Percentiles rank a stretch among this genome's conserved stretches.
phyloP scores from a whole-genome alignment of 805 yeast species.

The Cyberlindnera japonica region DNA sequence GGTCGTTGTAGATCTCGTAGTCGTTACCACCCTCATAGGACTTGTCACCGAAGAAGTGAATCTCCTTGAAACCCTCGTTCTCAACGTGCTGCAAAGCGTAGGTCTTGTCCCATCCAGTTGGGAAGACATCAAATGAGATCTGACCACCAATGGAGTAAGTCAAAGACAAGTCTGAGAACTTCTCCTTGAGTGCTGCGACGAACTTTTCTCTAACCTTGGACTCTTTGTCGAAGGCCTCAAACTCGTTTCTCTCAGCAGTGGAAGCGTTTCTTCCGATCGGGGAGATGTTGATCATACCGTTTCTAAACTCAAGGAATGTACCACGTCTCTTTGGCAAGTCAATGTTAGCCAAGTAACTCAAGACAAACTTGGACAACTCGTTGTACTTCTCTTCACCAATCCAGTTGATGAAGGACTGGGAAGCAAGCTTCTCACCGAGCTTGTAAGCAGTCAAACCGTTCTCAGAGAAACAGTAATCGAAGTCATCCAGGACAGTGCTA shows the following conservation, averaged over 20 bases:
- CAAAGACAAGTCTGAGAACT: slow-evolving; percentile 78
- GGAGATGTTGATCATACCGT: slow-evolving; percentile 97
- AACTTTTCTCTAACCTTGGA: slow-evolving; percentile 79
- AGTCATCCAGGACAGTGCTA: slow-evolving; percentile 64
- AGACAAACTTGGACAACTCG: slow-evolving; percentile 78
- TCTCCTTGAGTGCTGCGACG: slow-evolving; percentile 79
- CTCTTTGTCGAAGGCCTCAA: slow-evolving; percentile 76
- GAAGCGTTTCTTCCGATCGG: slow-evolving; percentile 99
- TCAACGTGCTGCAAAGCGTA: slow-evolving; percentile 93
- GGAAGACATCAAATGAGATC: slow-evolving; percentile 98
- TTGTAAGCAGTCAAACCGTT: slow-evolving; percentile 98
- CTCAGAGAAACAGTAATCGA: slow-evolving; percentile 96
- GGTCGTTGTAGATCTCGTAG: slow-evolving; percentile 90
- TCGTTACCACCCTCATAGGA: slow-evolving; percentile 97
- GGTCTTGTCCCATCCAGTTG: slow-evolving; percentile 99
- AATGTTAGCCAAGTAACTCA: slow-evolving; percentile 76
- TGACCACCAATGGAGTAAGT: slow-evolving; percentile 99
- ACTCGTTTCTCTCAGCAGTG: slow-evolving; percentile 89
- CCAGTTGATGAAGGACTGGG: slow-evolving; percentile 94
- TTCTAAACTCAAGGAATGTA: slow-evolving; percentile 97
- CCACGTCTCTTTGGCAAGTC: slow-evolving; percentile 98
- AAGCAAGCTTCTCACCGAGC: slow-evolving; percentile 79
- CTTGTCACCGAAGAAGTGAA: slow-evolving; percentile 99
- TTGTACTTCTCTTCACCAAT: slow-evolving; percentile 94
- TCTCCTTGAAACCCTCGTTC: slow-evolving; percentile 75